Base-by-base conservation (phyloP, 176 grass and related monocot species). In the Puccinellia tenuiflora region DNA sequence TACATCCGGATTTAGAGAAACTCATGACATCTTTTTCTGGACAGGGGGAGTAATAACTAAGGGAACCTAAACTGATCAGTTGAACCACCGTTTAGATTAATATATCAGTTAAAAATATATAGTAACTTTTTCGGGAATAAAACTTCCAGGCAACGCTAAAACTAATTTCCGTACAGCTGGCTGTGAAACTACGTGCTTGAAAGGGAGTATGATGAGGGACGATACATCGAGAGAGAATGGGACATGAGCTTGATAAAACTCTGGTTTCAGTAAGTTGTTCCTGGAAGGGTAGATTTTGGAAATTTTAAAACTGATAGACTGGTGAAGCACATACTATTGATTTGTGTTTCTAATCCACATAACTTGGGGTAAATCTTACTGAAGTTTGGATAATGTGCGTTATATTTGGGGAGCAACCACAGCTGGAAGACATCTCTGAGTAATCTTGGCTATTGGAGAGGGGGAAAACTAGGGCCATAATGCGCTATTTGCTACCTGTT, bases 21-120 rank as follows among this genome's bases (percentile, higher is more conserved):
- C n/a, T n/a, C n/a, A n/a, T n/a, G n/a, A n/a, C n/a, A n/a, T n/a
- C n/a, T n/a, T n/a, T n/a, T n/a, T n/a, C n/a, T n/a, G n/a, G n/a
- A n/a, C n/a, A n/a, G n/a, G n/a, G n/a, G n/a, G n/a, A n/a, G n/a
- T 16, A 84, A 21, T 35, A 64, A 57, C 25, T 79, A 80, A 80
- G 11, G 28, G 6, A 34, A 86, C 28, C 35, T 57, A 64, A 62
- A 61, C 39, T 50, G n/a, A 26, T 40, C 24, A 65, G 75, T 13
- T 73, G 54, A 78, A 73, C 51, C 29, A 25, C 9, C 1, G 42
- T 59, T 68, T 81, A 69, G 6, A 71, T 11, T 10, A 11, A 30
- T 57, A 48, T 56, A 75, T 40, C 21, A 80, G 18, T 53, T 39
- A 35, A 61, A 59, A 68, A 68, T 34, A 76, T 25, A 25, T 9